A percentile compares a stretch with the other conserved stretches of the same genome.
Evolutionary conservation across 345 rosid genomes (phyloP).

Genomic region (Dipteronia sinensis): DNA sequence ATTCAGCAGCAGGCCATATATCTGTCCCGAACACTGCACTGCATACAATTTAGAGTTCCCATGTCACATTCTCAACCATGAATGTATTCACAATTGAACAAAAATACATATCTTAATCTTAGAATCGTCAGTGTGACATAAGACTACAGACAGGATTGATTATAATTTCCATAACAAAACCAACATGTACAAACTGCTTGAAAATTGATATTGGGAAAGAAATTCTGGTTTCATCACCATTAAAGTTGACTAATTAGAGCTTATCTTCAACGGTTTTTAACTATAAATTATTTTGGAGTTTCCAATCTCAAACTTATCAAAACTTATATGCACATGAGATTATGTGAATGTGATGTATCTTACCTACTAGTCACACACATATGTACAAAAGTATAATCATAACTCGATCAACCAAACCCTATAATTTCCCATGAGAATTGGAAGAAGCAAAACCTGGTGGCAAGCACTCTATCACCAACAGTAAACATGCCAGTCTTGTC

Average conservation of each 20-base stretch:
- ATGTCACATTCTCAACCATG: slow-evolving; percentile 29
- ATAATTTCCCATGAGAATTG: no score
- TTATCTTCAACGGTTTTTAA: neutral
- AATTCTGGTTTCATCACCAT: neutral
- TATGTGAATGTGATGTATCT: neutral
- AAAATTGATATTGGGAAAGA: no score
- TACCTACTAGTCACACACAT: neutral
- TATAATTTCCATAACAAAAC: neutral
- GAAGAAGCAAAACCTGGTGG: slow-evolving; percentile 69
- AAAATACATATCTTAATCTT: neutral
- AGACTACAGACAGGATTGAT: neutral
- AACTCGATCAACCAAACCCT: neutral
- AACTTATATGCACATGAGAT: neutral
- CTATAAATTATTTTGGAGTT: neutral
- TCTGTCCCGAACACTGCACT: slow-evolving; percentile 99
- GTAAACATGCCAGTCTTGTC: slow-evolving; percentile 76
- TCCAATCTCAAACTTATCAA: neutral
- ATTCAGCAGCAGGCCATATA: slow-evolving; percentile 98
- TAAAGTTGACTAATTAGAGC: neutral
- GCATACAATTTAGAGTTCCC: slow-evolving; percentile 44
- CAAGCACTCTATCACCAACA: slow-evolving; percentile 87
- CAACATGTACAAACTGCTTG: neutral
- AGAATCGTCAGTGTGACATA: neutral
- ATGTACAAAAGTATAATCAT: neutral
- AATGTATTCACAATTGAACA: neutral